phyloP scores from a whole-genome alignment of 257 asterid species.

The Apocynum venetum region DNA sequence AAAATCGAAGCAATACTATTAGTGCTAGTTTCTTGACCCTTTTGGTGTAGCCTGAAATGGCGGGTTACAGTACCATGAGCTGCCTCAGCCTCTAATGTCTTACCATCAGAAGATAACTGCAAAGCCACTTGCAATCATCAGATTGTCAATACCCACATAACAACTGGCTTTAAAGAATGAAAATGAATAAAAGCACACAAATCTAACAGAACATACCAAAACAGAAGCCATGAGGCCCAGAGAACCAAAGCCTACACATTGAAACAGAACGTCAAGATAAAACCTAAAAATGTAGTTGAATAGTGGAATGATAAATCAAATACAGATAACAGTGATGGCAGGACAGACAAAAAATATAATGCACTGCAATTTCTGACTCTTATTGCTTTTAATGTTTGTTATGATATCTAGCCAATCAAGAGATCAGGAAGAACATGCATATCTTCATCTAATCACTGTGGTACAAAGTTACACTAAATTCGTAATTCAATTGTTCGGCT shows the following conservation, averaged over 20 bases:
- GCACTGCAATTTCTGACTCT: not conserved
- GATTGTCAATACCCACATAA: not conserved
- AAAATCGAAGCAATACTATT: constrained; percentile 92
- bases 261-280: constrained; percentile 1
- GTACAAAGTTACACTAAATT: not conserved
- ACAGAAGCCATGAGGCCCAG: constrained; percentile 93
- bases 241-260: constrained; percentile 79
- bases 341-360: not conserved
- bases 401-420: not conserved
- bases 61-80: constrained; percentile 98
- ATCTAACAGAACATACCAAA: constrained; percentile 46
- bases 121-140: constrained; percentile 13
- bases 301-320: not conserved
- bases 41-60: constrained; percentile 79
- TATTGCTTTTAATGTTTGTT: not conserved
- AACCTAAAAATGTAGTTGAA: not conserved
- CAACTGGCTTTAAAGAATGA: not conserved
- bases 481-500: not conserved
- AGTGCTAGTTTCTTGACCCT: constrained; percentile 95
- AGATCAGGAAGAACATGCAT: not conserved
- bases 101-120: constrained; percentile 93
- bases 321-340: not conserved
- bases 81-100: constrained; percentile 92
- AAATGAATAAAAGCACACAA: not conserved
- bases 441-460: not conserved